These are phyloP conservation scores for Scheffersomyces amazonensis DNA, from an alignment of 805 yeast species.

Conservation along the genomic window DNA sequence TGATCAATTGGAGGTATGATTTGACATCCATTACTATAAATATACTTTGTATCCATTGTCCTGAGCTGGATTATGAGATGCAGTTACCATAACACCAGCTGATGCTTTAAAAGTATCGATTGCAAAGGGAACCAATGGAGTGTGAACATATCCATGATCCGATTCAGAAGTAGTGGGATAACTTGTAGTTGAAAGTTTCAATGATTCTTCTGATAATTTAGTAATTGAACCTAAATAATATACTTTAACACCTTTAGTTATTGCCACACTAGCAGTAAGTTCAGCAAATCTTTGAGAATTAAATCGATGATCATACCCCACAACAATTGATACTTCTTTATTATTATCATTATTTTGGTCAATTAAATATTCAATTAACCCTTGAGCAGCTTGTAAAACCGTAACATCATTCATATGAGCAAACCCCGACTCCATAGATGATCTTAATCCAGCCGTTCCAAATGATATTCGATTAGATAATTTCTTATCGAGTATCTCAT, in stretches of 20 bases:
- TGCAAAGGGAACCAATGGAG: constrained; percentile 91
- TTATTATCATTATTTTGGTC: constrained; percentile 12
- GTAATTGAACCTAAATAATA: constrained; percentile 50
- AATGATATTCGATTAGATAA: constrained; percentile 65
- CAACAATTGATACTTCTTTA: constrained; percentile 45
- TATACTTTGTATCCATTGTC: constrained; percentile 96
- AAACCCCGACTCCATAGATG: constrained; percentile 89
- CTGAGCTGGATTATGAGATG: constrained; percentile 79
- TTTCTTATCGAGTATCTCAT: constrained; percentile 47
- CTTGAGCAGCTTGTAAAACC: constrained; percentile 87
- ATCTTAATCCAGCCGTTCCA: constrained; percentile 92
- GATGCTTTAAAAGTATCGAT: constrained; percentile 61
- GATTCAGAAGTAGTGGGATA: constrained; percentile 1
- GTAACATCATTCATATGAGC: constrained; percentile 86
- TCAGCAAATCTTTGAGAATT: constrained; percentile 78
- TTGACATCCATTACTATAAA: constrained; percentile 91
- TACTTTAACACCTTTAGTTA: constrained; percentile 66
- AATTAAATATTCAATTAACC: constrained; percentile 54
- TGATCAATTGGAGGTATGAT: constrained; percentile 89
- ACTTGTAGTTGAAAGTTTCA: constrained; percentile 7
- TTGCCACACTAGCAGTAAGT: constrained; percentile 72
- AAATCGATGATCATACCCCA: constrained; percentile 91
- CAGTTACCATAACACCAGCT: constrained; percentile 91
- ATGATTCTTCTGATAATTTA: constrained; percentile 27
- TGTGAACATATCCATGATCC: constrained; percentile 48